Percentiles rank a stretch among this genome's conserved stretches.
Evolutionary conservation across 768 basidiomycete species (phyloP).

Genomic region (Saitozyma sp.): DNA sequence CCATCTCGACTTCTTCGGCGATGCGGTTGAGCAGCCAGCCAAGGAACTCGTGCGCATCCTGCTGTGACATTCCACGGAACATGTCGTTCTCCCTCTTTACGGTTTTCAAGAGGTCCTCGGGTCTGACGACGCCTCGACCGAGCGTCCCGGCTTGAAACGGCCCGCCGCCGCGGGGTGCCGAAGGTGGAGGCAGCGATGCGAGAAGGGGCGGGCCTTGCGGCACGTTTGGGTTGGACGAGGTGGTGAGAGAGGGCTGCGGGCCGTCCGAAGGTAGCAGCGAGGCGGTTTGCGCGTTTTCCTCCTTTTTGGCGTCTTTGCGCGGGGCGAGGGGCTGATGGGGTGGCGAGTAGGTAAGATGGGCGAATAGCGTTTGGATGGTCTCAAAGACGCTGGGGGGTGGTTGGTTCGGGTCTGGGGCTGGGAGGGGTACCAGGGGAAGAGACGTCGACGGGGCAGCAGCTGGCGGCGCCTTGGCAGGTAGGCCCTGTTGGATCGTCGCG

Average conservation of each 20-base stretch:
- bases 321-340: slow-evolving; percentile 63
- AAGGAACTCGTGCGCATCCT: slow-evolving; percentile 98
- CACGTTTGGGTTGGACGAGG: slow-evolving; percentile 6
- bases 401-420: slow-evolving; percentile 34
- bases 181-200: slow-evolving; percentile 45
- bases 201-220: slow-evolving; percentile 43
- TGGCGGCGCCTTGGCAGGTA: slow-evolving; percentile 14
- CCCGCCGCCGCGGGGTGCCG: slow-evolving; percentile 47
- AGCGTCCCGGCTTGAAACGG: slow-evolving; percentile 49
- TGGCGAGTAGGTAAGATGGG: slow-evolving; percentile 61
- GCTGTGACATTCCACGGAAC: slow-evolving; percentile 88
- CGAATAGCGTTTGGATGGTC: slow-evolving; percentile 87
- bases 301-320: slow-evolving; percentile 26
- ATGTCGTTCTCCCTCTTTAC: slow-evolving; percentile 88
- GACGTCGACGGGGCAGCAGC: slow-evolving; percentile 4
- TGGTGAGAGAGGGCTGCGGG: slow-evolving; percentile 11
- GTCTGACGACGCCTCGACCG: slow-evolving; percentile 73
- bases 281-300: slow-evolving; percentile 35
- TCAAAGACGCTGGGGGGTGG: slow-evolving; percentile 71
- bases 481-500: slow-evolving; percentile 12
- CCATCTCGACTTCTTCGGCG: slow-evolving; percentile 83
- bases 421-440: slow-evolving; percentile 4
- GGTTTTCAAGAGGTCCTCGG: slow-evolving; percentile 88
- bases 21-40: slow-evolving; percentile 91
- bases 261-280: slow-evolving; percentile 25